These are phyloP conservation scores for Hyaloscypha hepaticicola DNA, from an alignment of 495 filamentous ascomycete genomes.

Conservation along the genomic window DNA sequence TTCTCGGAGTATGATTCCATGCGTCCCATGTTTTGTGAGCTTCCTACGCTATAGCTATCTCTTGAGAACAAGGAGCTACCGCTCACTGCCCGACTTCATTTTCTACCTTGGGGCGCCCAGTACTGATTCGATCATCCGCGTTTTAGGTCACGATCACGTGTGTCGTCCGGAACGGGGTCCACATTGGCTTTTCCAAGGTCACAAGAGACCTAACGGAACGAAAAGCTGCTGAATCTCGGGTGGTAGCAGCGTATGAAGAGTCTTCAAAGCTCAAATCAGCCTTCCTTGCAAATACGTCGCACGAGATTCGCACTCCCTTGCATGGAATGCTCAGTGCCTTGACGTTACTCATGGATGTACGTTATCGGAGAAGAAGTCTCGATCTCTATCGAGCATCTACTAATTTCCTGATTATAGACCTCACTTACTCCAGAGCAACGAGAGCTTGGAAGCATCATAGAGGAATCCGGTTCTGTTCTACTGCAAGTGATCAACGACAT, in stretches of 20 bases:
- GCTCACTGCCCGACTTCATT: too few relatives aligned
- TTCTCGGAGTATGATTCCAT: not conserved
- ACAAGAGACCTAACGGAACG: constrained; percentile 64
- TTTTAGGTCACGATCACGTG: constrained; percentile 56
- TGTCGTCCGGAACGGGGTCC: constrained; percentile 54
- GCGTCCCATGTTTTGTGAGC: too few relatives aligned
- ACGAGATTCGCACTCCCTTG: constrained; percentile 54
- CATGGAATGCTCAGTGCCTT: constrained; percentile 52
- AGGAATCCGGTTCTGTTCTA: constrained; percentile 47
- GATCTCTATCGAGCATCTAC: not conserved
- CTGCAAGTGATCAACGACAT: constrained; percentile 53
- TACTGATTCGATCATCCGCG: not conserved
- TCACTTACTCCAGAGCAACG: constrained; percentile 39
- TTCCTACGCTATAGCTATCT: too few relatives aligned
- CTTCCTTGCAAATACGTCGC: constrained; percentile 63
- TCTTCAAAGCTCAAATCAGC: constrained; percentile 63
- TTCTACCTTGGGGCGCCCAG: too few relatives aligned
- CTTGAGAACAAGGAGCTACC: too few relatives aligned
- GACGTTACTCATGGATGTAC: constrained; percentile 41
- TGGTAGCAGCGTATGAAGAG: constrained; percentile 65
- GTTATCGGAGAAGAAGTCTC: too few relatives aligned
- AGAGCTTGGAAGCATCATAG: constrained; percentile 47
- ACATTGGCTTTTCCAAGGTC: constrained; percentile 65
- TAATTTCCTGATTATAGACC: constrained; percentile 24
- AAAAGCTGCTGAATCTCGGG: constrained; percentile 53